Percentiles rank a stretch among this genome's conserved stretches.
These are phyloP conservation scores for Ampelocalamus luodianensis DNA, from an alignment of 176 grass and related monocot species.

Conservation along the genomic window DNA sequence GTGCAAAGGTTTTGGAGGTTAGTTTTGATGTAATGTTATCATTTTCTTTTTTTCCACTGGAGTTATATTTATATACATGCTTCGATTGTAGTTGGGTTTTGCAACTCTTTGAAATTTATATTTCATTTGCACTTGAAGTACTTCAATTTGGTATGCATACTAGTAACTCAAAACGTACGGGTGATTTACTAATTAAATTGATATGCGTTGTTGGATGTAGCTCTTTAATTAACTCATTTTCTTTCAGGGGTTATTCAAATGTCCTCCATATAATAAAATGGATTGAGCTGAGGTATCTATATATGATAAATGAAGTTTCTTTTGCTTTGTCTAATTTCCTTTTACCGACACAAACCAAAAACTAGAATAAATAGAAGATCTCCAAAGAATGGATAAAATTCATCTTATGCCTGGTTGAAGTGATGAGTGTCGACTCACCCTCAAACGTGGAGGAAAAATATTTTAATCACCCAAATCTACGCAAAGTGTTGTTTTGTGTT, in stretches of 20 bases:
- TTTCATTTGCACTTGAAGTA: not conserved
- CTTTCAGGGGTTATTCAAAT: not conserved
- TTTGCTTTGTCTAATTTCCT: not conserved
- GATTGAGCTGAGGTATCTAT: not conserved
- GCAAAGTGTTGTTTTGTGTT: not conserved
- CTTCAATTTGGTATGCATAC: not conserved
- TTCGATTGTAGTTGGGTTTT: not conserved
- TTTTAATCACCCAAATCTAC: not conserved
- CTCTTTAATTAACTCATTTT: not conserved
- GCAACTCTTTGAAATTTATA: not conserved
- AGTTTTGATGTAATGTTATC: not conserved
- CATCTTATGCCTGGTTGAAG: not conserved
- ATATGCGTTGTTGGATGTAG: not conserved
- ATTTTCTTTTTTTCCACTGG: not conserved
- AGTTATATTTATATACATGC: not conserved
- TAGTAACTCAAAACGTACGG: not conserved
- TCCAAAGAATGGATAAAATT: no score
- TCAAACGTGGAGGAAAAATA: not conserved
- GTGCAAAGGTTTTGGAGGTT: conserved; percentile 31
- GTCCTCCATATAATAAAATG: not conserved
- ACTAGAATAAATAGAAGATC: not conserved
- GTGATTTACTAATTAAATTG: not conserved
- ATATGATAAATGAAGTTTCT: no score
- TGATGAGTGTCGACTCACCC: not conserved
- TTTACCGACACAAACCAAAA: not conserved